phyloP scores from a whole-genome alignment of 495 filamentous ascomycete species.

The Apodospora peruviana region DNA sequence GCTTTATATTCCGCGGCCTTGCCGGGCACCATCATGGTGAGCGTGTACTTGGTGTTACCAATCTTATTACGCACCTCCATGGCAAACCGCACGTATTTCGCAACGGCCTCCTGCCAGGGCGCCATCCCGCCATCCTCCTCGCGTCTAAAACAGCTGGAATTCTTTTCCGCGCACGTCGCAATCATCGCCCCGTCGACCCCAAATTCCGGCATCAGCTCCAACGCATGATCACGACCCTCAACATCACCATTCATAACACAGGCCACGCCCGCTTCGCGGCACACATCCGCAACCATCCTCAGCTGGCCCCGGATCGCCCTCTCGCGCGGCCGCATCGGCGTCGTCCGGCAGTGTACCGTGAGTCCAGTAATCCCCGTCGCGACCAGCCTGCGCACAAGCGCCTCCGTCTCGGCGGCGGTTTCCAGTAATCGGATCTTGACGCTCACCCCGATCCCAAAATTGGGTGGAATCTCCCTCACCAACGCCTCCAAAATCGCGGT shows the following conservation, averaged over 20 bases:
- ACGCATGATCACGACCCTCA: constrained; percentile 57
- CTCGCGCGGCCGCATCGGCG: constrained; percentile 88
- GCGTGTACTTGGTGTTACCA: constrained; percentile 84
- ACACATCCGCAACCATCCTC: constrained; percentile 69
- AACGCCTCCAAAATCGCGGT: constrained; percentile 74
- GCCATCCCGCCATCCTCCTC: constrained; percentile 58
- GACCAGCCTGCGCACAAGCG: constrained; percentile 67
- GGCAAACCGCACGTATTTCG: constrained; percentile 63
- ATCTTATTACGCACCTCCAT: constrained; percentile 78
- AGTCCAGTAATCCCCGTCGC: constrained; percentile 84
- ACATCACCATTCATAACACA: constrained; percentile 96
- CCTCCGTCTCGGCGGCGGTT: constrained; percentile 63
- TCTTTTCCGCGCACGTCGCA: constrained; percentile 82
- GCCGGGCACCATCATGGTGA: constrained; percentile 80
- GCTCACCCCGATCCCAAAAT: constrained; percentile 80
- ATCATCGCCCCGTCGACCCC: constrained; percentile 96
- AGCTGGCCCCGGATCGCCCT: constrained; percentile 82
- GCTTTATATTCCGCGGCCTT: constrained; percentile 55
- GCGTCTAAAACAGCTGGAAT: constrained; percentile 74
- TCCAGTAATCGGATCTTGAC: constrained; percentile 93
- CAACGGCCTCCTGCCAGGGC: constrained; percentile 69
- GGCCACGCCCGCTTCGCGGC: constrained; percentile 75
- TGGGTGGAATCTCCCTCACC: constrained; percentile 67
- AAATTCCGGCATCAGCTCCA: constrained; percentile 63
- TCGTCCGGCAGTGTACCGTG: constrained; percentile 93